phyloP scores from a whole-genome alignment of 2,329 filamentous ascomycete species.

The Teratosphaeria epicoccoides region DNA sequence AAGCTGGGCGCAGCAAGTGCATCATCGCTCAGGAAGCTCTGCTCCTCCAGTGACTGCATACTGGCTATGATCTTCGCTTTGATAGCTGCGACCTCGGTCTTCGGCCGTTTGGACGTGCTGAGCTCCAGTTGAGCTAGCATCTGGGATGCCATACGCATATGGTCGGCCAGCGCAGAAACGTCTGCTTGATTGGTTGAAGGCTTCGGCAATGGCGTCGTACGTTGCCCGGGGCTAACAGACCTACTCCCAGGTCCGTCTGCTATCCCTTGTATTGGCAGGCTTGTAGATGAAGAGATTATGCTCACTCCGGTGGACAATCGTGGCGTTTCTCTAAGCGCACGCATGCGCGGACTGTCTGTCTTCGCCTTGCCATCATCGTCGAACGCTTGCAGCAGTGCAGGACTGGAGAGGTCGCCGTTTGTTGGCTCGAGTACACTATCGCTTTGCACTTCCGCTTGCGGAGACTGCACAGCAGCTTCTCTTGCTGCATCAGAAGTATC shows the following conservation, averaged over 20 bases:
- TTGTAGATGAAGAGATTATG: slow-evolving; percentile 49
- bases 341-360: slow-evolving; percentile 13
- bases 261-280: slow-evolving; percentile 55
- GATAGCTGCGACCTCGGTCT: slow-evolving; percentile 71
- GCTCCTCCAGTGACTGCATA: slow-evolving; percentile 79
- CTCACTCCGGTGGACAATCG: slow-evolving; percentile 53
- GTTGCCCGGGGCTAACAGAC: slow-evolving; percentile 59
- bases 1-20: slow-evolving; percentile 59
- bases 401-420: slow-evolving; percentile 66
- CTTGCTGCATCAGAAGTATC: slow-evolving; percentile 52
- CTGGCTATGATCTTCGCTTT: slow-evolving; percentile 79
- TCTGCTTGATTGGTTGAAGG: slow-evolving; percentile 60
- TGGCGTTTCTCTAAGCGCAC: slow-evolving; percentile 29
- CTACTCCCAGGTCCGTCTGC: slow-evolving; percentile 59
- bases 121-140: slow-evolving; percentile 78
- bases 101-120: slow-evolving; percentile 68
- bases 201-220: slow-evolving; percentile 45
- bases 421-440: slow-evolving; percentile 80
- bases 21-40: slow-evolving; percentile 69
- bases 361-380: slow-evolving; percentile 37
- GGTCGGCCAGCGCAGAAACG: slow-evolving; percentile 70
- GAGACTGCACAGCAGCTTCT: slow-evolving; percentile 31
- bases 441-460: slow-evolving; percentile 33
- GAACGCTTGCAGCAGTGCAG: slow-evolving; percentile 53
- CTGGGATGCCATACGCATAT: slow-evolving; percentile 78